These are phyloP conservation scores for Fusarium phyllophilum DNA, from an alignment of 2,329 filamentous ascomycete species.

Conservation along the genomic window DNA sequence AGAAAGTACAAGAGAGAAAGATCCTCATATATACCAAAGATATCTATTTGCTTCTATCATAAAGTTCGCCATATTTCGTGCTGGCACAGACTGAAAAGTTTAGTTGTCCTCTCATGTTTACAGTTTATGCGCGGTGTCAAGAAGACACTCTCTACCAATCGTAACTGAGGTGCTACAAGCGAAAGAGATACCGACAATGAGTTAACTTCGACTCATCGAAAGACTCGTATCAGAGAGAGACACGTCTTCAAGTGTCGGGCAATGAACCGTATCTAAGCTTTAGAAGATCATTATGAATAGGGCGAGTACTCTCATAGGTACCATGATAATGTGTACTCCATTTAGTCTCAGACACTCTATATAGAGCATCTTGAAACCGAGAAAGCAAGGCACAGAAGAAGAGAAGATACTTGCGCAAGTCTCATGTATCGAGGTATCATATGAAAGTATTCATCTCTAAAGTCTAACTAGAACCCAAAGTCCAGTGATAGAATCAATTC, in stretches of 20 bases:
- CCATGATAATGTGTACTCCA: not conserved
- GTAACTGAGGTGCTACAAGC: no score
- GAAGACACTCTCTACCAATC: not conserved
- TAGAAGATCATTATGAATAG: not conserved
- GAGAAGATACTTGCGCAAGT: not conserved
- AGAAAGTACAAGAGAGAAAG: not conserved
- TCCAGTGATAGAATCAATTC: not conserved
- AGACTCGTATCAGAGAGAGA: not conserved
- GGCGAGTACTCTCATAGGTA: not conserved
- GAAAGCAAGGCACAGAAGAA: not conserved
- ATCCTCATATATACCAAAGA: accelerated
- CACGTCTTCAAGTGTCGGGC: not conserved
- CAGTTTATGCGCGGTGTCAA: not conserved
- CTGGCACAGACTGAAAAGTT: not conserved
- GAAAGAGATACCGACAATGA: not conserved
- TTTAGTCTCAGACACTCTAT: not conserved
- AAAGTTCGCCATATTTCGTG: not conserved
- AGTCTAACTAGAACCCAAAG: not conserved
- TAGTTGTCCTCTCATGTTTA: not conserved
- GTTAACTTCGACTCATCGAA: not conserved
- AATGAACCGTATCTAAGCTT: not conserved
- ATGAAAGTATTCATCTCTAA: not conserved
- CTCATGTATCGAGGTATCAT: not conserved
- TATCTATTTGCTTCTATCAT: not conserved
- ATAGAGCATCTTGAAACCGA: not conserved